Percentiles rank a stretch among this genome's conserved stretches.
Conservation (phyloP, 345 rosid genomes). For the Eucalyptus cloeziana region DNA sequence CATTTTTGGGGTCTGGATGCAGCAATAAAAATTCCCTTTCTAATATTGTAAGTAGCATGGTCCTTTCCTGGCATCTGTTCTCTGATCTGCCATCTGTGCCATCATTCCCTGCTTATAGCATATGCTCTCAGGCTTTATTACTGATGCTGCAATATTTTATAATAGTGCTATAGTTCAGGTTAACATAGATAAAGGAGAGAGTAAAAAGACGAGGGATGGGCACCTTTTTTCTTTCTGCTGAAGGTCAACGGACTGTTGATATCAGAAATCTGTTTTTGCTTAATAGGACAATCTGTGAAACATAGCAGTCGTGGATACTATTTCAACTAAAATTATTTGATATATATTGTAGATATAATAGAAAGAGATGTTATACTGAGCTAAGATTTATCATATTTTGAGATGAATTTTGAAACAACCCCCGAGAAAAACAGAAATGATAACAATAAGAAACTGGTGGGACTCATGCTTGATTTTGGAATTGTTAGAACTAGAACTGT, state of each 20-base stretch:
- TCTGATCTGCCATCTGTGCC: neutral
- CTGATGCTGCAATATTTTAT: neutral
- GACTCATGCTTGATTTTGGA: neutral
- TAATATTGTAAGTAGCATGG: constrained; percentile 58
- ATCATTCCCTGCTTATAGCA: neutral
- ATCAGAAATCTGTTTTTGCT: neutral
- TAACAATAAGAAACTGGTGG: neutral
- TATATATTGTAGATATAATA: neutral
- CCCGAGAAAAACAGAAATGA: neutral
- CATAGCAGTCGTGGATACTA: neutral
- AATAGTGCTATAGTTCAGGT: neutral
- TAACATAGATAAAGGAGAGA: neutral
- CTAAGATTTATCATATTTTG: neutral
- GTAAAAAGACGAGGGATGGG: neutral
- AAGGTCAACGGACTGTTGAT: neutral
- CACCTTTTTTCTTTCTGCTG: neutral
- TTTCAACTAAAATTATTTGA: neutral
- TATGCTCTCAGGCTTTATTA: neutral
- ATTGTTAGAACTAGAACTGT: neutral
- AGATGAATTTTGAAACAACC: neutral
- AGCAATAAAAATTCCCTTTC: constrained; percentile 52
- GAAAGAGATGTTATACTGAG: neutral
- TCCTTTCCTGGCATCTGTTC: neutral
- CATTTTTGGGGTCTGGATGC: constrained; percentile 62
- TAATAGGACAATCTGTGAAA: neutral